Conservation (phyloP, 352 stramenopile genomes). For the Phytophthora pisi region DNA sequence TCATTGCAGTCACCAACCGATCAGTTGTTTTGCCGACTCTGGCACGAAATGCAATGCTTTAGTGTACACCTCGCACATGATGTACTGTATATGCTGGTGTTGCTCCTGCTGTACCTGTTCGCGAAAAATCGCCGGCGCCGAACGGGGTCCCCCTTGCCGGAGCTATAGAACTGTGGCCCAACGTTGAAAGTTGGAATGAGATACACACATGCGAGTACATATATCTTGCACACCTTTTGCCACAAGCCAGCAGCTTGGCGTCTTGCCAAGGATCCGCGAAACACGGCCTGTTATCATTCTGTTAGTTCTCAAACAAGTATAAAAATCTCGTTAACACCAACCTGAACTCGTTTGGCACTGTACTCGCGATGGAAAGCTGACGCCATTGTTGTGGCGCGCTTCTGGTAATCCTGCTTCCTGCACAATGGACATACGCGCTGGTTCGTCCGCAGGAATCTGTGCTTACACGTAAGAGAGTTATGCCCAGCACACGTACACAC, state of each 20-base stretch:
- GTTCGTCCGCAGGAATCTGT: constrained; percentile 74
- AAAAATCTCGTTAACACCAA: constrained; percentile 7
- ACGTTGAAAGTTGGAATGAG: background rate
- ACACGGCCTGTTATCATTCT: constrained; percentile 25
- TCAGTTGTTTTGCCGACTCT: constrained; percentile 68
- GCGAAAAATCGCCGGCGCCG: constrained; percentile 67
- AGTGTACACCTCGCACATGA: background rate
- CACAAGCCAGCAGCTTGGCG: constrained; percentile 28
- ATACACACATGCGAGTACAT: too few species aligned
- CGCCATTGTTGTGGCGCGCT: constrained; percentile 58
- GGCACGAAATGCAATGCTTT: background rate
- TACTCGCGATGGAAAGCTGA: constrained; percentile 53
- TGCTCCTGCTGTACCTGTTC: constrained; percentile 44
- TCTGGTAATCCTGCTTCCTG: constrained; percentile 86
- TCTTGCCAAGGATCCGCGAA: constrained; percentile 46
- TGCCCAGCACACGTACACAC: background rate
- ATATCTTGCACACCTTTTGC: constrained; percentile 32
- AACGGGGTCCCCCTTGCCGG: constrained; percentile 59
- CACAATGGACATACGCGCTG: constrained; percentile 85
- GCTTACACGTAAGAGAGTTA: background rate
- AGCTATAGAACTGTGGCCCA: constrained; percentile 63
- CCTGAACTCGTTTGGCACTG: constrained; percentile 68
- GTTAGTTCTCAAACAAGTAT: background rate
- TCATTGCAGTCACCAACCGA: constrained; percentile 63
- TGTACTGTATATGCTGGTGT: background rate